A percentile compares a stretch with the other conserved stretches of the same genome.
Evolutionary conservation across 148 eudicot species (phyloP).

Genomic region (Camellia lanceoleosa): DNA sequence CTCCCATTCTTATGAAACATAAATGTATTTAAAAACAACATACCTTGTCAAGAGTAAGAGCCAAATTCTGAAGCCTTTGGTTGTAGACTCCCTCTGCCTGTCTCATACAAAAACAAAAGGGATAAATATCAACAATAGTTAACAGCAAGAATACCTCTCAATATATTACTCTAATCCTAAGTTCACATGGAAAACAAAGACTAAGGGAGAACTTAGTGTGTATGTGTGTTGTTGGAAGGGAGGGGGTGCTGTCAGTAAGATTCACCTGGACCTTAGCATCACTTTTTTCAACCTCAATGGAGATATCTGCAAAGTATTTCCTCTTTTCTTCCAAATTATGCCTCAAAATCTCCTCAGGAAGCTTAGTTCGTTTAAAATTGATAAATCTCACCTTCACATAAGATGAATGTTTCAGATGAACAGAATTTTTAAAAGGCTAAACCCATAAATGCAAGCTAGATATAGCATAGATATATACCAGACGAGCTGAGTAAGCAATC

Average conservation of each 20-base stretch:
- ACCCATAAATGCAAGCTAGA: constrained; percentile 6
- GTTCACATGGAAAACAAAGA: background rate
- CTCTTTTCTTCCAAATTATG: constrained; percentile 90
- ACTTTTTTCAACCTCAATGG: constrained; percentile 67
- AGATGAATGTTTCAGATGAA: constrained; percentile 15
- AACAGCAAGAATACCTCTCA: background rate
- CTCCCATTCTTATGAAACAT: background rate
- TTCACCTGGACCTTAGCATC: constrained; percentile 95
- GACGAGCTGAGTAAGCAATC: constrained; percentile 85
- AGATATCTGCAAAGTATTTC: constrained; percentile 68
- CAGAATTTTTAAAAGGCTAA: background rate
- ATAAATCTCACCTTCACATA: constrained; percentile 76
- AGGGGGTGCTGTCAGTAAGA: background rate
- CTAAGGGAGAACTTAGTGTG: too few species aligned
- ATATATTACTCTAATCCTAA: background rate
- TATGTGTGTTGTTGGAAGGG: too few species aligned
- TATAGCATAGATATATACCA: constrained; percentile 44
- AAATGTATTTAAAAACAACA: background rate
- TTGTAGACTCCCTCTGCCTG: constrained; percentile 99
- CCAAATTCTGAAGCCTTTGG: constrained; percentile 95
- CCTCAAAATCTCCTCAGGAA: constrained; percentile 76
- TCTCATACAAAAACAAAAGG: constrained; percentile 12
- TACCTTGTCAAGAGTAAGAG: constrained; percentile 97
- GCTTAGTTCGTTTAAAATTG: constrained; percentile 83
- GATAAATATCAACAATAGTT: background rate